phyloP scores from a whole-genome alignment of 2,329 filamentous ascomycete genomes.

The Verticillium isaacii region DNA sequence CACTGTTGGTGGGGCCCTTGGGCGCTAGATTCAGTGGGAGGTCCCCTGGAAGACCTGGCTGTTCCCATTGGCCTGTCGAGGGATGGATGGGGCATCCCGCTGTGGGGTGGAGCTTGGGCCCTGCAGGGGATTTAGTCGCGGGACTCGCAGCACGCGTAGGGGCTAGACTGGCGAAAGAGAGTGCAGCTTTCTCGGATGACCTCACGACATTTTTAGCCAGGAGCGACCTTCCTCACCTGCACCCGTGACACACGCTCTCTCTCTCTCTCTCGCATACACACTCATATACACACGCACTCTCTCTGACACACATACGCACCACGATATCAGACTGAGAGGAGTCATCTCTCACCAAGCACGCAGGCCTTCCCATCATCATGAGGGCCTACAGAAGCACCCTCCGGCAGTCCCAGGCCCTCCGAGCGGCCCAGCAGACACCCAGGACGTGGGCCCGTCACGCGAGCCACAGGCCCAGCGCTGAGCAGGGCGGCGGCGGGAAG shows the following conservation, averaged over 20 bases:
- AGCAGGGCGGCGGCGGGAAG: conserved; percentile 17
- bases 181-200: conserved; percentile 13
- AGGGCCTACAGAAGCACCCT: neutral
- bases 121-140: neutral
- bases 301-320: neutral
- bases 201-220: conserved; percentile 10
- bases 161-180: conserved; percentile 1
- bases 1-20: neutral
- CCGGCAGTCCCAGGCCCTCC: conserved; percentile 8
- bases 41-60: neutral
- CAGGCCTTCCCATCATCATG: neutral
- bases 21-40: neutral
- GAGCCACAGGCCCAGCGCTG: conserved; percentile 6
- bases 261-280: too few relatives aligned
- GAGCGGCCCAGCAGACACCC: conserved; percentile 2
- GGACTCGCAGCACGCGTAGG: neutral
- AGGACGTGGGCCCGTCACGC: neutral
- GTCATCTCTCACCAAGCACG: neutral
- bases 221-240: neutral
- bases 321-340: neutral
- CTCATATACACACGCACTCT: too few relatives aligned
- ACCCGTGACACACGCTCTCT: neutral
- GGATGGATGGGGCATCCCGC: neutral
- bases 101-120: neutral
- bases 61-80: neutral